These are phyloP conservation scores for Vitis hybrid DNA, from an alignment of 177 flowering plant genomes.

Conservation along the genomic window DNA sequence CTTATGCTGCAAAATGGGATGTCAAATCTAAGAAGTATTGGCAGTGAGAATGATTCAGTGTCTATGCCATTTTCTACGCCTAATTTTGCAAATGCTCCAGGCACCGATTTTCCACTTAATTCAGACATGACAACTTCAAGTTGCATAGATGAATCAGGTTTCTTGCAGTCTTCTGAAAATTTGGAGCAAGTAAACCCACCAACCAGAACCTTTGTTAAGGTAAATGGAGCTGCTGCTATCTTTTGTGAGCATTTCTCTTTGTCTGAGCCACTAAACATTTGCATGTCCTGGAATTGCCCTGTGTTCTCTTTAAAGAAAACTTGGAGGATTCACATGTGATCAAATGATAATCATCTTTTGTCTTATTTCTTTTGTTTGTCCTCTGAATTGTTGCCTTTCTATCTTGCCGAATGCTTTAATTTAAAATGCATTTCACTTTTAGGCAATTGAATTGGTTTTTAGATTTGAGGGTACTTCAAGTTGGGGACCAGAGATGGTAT, in stretches of 20 bases:
- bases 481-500: too few species aligned
- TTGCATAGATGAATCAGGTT: constrained; percentile 53
- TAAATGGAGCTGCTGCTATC: constrained; percentile 2
- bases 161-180: constrained; percentile 55
- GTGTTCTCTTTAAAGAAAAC: background rate
- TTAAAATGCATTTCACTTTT: too few species aligned
- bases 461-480: too few species aligned
- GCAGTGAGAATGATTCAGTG: constrained; percentile 35
- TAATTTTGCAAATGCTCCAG: constrained; percentile 22
- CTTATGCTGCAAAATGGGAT: constrained; percentile 36
- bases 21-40: constrained; percentile 24
- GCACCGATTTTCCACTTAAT: constrained; percentile 34
- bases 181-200: constrained; percentile 45
- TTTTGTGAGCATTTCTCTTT: background rate
- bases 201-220: constrained; percentile 45
- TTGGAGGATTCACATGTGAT: background rate
- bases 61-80: constrained; percentile 36
- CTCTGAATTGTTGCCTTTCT: background rate
- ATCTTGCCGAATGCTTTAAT: too few species aligned
- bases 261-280: background rate
- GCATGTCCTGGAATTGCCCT: background rate
- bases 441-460: too few species aligned
- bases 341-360: background rate
- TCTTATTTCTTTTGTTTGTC: background rate
- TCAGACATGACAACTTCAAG: constrained; percentile 47